Percentiles rank a stretch among this genome's conserved stretches.
These are phyloP conservation scores for Bruguiera hainesii DNA, from an alignment of 441 rosid genomes.

Conservation along the genomic window DNA sequence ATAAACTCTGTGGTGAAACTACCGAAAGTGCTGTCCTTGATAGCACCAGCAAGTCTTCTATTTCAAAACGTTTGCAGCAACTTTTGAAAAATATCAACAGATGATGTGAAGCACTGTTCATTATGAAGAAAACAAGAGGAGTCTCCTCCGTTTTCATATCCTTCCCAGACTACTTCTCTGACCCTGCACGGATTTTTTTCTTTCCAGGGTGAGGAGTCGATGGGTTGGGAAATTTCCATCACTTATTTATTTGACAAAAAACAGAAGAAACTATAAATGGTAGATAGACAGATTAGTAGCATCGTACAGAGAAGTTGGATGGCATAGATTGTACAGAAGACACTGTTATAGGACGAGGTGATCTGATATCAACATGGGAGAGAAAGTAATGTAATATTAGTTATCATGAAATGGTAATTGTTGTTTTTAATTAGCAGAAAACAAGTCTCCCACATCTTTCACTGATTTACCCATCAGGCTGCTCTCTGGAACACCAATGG, in stretches of 20 bases:
- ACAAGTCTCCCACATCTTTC: slow-evolving; percentile 94
- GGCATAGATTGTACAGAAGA: background rate
- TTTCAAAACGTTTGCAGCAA: slow-evolving; percentile 86
- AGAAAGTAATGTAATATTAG: slow-evolving; percentile 10
- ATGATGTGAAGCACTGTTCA: too few relatives aligned
- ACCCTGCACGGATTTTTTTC: slow-evolving; percentile 34
- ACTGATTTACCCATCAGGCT: slow-evolving; percentile 75
- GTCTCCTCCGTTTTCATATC: slow-evolving; percentile 1
- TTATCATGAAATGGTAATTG: slow-evolving; percentile 16
- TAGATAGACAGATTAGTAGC: too few relatives aligned
- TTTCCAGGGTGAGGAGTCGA: too few relatives aligned
- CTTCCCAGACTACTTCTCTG: slow-evolving; percentile 13
- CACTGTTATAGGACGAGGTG: background rate
- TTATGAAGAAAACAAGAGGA: too few relatives aligned
- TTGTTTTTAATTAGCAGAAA: slow-evolving; percentile 97
- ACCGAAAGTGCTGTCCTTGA: slow-evolving; percentile 87
- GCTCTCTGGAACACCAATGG: slow-evolving; percentile 77
- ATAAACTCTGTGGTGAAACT: slow-evolving; percentile 93
- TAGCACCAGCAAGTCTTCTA: slow-evolving; percentile 84
- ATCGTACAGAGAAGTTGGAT: slow-evolving; percentile 33
- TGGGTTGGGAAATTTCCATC: too few relatives aligned
- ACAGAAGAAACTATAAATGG: too few relatives aligned
- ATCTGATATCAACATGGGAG: background rate
- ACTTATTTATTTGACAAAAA: too few relatives aligned
- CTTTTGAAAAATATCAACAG: background rate